Base-by-base conservation (phyloP, 352 stramenopile species). In the Globisporangium uncinulatum region DNA sequence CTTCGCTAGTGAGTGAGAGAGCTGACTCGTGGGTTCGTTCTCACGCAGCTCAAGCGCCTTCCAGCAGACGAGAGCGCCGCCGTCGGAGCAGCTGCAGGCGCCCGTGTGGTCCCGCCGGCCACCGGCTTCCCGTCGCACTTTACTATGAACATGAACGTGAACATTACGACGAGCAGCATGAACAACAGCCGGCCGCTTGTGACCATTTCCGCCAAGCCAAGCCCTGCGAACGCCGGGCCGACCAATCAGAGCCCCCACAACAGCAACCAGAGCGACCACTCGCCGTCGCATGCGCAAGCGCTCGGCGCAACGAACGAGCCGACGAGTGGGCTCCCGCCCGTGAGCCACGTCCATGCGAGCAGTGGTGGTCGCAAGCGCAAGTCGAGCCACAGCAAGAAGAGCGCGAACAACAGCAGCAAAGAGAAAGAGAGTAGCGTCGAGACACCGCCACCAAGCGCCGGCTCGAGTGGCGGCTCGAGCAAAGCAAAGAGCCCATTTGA, bases 401-500 rank as follows among this genome's bases (percentile, higher is more conserved):
- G 15, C 31, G 39, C 37, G 24, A 54, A 61, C 37, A 42, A 61
- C 17, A 65, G n/a, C 52, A 65, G 34, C 41, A 58, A 58, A 29
- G 51, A 63, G 21, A 58, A 63, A 29, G 42, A 56, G 2, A 47
- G 43, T 20, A 53, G 29, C 41, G 39, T 41, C 48, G 57, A 62
- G 39, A 43, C 32, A 15, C 52, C 20, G 15, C 36, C 51, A 21
- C n/a, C 50, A 21, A 24, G 10, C 37, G n/a, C 17, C 34, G 13
- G 9, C 19, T 9, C 32, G 6, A 4, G 14, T 36, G 36, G 34
- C 50, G n/a, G 39, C 31, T 44, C 14, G 4, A 42, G 43, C 31
- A 57, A 63, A 4, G n/a, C 39, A 24, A 69, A 61, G 44, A 89
- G 75, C 47, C 77, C 82, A 6, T 93, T 93, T 57, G 83, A 93